Percentiles rank a stretch among this genome's conserved stretches.
Evolutionary conservation across 352 stramenopile genomes (phyloP).

Genomic region (Pythium graminicola): DNA sequence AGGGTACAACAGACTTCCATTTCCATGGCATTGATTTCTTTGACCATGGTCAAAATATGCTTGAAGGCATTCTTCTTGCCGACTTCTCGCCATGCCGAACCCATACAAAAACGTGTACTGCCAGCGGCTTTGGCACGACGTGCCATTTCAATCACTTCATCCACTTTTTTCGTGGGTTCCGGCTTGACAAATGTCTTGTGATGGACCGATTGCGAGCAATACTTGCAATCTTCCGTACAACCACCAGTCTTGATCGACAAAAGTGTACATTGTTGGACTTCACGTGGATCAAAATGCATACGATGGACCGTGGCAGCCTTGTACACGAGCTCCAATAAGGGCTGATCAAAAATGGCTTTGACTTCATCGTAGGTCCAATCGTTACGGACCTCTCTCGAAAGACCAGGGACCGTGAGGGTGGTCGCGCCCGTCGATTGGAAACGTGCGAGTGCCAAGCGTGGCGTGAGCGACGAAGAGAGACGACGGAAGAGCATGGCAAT

Average conservation of each 20-base stretch:
- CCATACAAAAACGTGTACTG: conserved; percentile 98
- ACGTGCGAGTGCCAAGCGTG: conserved; percentile 16
- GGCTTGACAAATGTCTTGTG: conserved; percentile 99
- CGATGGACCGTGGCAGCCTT: conserved; percentile 94
- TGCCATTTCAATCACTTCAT: conserved; percentile 95
- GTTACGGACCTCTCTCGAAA: conserved; percentile 59
- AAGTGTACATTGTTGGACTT: conserved; percentile 97
- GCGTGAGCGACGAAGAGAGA: conserved; percentile 29
- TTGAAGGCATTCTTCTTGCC: conserved; percentile 98
- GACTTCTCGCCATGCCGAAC: conserved; percentile 95
- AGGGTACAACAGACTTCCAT: conserved; percentile 96
- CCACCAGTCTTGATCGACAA: conserved; percentile 97
- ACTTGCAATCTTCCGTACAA: conserved; percentile 92
- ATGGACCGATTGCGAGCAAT: conserved; percentile 94
- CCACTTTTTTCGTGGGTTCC: conserved; percentile 94
- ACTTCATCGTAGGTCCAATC: conserved; percentile 96
- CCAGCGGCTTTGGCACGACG: conserved; percentile 93
- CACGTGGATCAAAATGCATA: conserved; percentile 95
- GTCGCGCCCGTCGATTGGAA: conserved; percentile 31
- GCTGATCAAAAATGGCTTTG: conserved; percentile 90
- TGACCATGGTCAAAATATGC: conserved; percentile 96
- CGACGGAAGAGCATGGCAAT: conserved; percentile 37
- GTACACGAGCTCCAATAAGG: conserved; percentile 97
- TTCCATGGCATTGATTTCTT: conserved; percentile 87
- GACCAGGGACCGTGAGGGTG: conserved; percentile 56